Base-by-base conservation (phyloP, 768 basidiomycete species). In the Agaricus sinodeliciosus region DNA sequence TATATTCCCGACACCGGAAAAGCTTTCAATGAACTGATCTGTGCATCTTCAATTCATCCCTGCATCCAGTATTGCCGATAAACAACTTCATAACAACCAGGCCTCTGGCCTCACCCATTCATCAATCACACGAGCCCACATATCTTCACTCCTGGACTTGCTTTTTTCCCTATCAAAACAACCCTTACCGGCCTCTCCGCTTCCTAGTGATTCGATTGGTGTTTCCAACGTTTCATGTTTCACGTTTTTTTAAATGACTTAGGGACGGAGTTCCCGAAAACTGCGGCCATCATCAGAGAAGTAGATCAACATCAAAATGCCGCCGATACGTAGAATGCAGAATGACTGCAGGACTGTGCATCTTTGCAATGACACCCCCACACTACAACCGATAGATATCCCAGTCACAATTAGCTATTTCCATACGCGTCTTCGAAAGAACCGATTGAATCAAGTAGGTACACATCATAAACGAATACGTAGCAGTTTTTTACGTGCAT, bases 1-100 rank as follows among this genome's bases (percentile, higher is more conserved):
- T 27, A 26, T 18, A 48, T 27, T 42, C 45, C 45, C 45, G 45
- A 53, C 28, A 53, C 22, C 52, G 52, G 52, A 53, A n/a, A 8
- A 19, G 40, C 25, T 13, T 41, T 41, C 37, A 47, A 39, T 34
- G 43, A 26, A n/a, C 15, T 15, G 26, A 44, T n/a, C 5, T n/a
- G 31, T 22, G 2, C 22, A 22, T 22, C 22, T 22, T 22, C 42
- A n/a, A 9, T 36, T 46, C 27, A 9, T 12, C 19, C 52, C 37
- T 41, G 41, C 44, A 53, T 54, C 40, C 34, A 39, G 31, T 31
- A 22, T 22, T 22, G 22, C 22, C 22, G 22, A 22, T 22, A 22
- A 22, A 22, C 22, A 22, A 22, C 22, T 22, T 22, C 22, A 22
- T 22, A 22, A 22, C 22, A 22, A 22, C 22, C 22, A 22, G 22